A percentile compares a stretch with the other conserved stretches of the same genome.
phyloP scores from a whole-genome alignment of 2,329 filamentous ascomycete genomes.

The Paracoccidioides brasiliensis region DNA sequence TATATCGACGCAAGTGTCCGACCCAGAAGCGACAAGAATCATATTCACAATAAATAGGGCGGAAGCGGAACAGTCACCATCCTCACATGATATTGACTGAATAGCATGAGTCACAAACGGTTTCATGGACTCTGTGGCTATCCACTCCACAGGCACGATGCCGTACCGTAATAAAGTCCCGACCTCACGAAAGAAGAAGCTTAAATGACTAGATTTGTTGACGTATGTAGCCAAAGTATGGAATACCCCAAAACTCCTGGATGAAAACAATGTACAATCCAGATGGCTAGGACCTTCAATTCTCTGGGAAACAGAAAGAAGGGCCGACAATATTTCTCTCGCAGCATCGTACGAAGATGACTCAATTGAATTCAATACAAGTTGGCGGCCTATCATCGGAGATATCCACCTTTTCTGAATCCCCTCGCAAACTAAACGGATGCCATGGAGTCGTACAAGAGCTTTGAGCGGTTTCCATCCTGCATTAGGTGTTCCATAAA shows the following conservation, averaged over 20 bases:
- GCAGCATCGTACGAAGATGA: conserved; percentile 25
- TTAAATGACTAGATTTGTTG: conserved; percentile 7
- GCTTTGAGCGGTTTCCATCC: conserved; percentile 31
- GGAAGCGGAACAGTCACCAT: conserved; percentile 20
- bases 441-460: conserved; percentile 29
- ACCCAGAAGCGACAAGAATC: conserved; percentile 3
- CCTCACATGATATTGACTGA: conserved; percentile 24
- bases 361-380: conserved; percentile 23
- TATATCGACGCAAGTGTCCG: neutral
- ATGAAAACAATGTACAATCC: conserved; percentile 17
- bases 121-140: conserved; percentile 28
- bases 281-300: conserved; percentile 11
- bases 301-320: conserved; percentile 15
- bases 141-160: conserved; percentile 27
- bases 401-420: conserved; percentile 26
- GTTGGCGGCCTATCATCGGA: conserved; percentile 18
- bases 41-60: conserved; percentile 6
- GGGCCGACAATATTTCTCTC: conserved; percentile 21
- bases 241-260: conserved; percentile 20
- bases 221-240: conserved; percentile 21
- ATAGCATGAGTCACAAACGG: conserved; percentile 25
- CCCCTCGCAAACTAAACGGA: conserved; percentile 25
- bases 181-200: conserved; percentile 25
- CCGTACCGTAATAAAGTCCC: conserved; percentile 22
- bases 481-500: conserved; percentile 21